Evolutionary conservation across 2,329 filamentous ascomycete genomes (phyloP), one percentile per base, ranked within the genome.

Genomic region (Thielaviopsis ethacetica): DNA sequence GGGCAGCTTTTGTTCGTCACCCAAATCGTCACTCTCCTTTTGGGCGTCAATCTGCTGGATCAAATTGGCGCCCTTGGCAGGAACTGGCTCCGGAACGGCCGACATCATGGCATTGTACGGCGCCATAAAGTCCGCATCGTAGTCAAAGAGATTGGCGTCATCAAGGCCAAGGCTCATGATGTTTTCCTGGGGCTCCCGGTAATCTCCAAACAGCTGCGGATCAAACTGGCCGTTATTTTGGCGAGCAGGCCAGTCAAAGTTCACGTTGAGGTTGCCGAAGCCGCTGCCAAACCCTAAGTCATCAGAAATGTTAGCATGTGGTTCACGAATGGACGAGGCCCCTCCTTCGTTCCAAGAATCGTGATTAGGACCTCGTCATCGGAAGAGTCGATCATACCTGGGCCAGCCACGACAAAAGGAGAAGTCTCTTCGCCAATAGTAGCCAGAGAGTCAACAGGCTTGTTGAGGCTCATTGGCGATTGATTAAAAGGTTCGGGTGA

Each of bases 201-300:
- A 97, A 65, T 90, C 88, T 58, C 86, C 88, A 69, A 96, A 97
- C 4, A 97, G 76, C 59, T 93, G 83, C 0, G 93, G 91, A 62
- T 97, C 91, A 66, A 97, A 96, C 63, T 86, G 83, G 59, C 88
- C 88, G 60, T 85, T 84, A 65, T 90, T 91, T 68, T 94, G 87
- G 65, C 85, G 84, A 47, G 83, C 79, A 55, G 93, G 75, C 81
- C 85, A 91, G 68, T 88, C 84, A 65, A 89, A 76, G 64, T 80
- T 80, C 68, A 65, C 62, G 78, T 57, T 54, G 10, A 60, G 22
- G n/a, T 54, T 44, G 30, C 41, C 56, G 30, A 63, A 61, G n/a
- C 41, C 57, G 26, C 38, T 34, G n/a, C 30, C 55, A 41, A 61
- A 30, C 10, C 56, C 59, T 61, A 58, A 56, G 49, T 24, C 52